phyloP scores from a whole-genome alignment of 2,329 filamentous ascomycete species.

The Clonostachys solani region DNA sequence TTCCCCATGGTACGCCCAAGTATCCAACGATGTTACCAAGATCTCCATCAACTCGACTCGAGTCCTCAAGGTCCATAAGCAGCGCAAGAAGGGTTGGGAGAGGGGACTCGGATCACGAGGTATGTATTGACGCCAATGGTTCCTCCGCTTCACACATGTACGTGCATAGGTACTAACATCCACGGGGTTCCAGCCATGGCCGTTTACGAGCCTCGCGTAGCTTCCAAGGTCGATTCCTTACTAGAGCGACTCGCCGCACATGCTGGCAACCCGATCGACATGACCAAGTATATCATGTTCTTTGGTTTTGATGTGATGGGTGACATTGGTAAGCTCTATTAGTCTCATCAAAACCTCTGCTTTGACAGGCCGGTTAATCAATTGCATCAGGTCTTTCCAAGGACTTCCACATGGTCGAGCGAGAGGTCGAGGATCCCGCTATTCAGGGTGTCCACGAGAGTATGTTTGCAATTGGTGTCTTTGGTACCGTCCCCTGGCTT shows the following conservation, averaged over 20 bases:
- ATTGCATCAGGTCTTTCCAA: constrained; percentile 19
- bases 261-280: constrained; percentile 15
- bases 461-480: constrained; percentile 10
- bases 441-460: constrained; percentile 9
- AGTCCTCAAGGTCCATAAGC: constrained; percentile 18
- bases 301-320: constrained; percentile 33
- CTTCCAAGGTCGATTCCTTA: constrained; percentile 6
- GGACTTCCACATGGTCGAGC: constrained; percentile 25
- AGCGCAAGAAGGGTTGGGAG: constrained; percentile 24
- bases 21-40: constrained; percentile 15
- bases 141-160: background rate
- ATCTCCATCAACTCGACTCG: constrained; percentile 20
- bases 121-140: background rate
- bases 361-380: background rate
- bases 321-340: constrained; percentile 14
- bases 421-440: constrained; percentile 12
- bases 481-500: constrained; percentile 2
- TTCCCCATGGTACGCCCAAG: background rate
- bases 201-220: background rate
- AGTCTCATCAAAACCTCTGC: background rate
- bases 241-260: constrained; percentile 12
- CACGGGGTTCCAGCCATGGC: background rate
- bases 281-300: constrained; percentile 23
- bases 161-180: background rate
- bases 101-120: constrained; percentile 4